These are phyloP conservation scores for Xanthoparmelia taractica DNA, from an alignment of 495 filamentous ascomycete genomes.

Conservation along the genomic window DNA sequence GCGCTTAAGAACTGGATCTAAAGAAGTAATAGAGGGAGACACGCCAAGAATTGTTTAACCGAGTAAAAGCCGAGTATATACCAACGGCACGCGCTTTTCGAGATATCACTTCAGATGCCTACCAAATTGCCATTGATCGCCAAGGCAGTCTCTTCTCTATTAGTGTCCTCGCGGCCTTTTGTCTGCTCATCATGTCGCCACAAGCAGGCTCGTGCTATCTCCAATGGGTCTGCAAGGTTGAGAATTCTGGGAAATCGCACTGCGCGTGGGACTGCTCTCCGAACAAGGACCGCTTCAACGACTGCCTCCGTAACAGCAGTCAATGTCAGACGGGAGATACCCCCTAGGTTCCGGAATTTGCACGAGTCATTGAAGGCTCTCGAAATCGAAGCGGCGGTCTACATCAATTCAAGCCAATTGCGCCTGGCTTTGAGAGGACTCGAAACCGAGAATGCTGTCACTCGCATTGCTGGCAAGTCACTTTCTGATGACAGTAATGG, in stretches of 20 bases:
- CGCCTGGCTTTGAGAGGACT: conserved; percentile 74
- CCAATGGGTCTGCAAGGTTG: neutral
- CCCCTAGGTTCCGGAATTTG: conserved; percentile 39
- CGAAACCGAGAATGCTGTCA: conserved; percentile 54
- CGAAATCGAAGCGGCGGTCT: conserved; percentile 51
- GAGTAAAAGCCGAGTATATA: neutral
- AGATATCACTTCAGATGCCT: conserved; percentile 8
- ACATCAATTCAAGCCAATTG: conserved; percentile 67
- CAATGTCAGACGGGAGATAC: conserved; percentile 24
- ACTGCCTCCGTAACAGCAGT: conserved; percentile 27
- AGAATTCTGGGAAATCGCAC: neutral
- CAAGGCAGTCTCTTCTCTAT: neutral
- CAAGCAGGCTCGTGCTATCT: neutral
- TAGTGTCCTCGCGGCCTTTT: neutral
- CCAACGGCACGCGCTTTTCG: neutral
- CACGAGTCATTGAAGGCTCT: conserved; percentile 55
- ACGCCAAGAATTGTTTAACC: neutral
- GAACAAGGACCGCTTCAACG: conserved; percentile 22
- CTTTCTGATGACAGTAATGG: neutral
- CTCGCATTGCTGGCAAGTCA: conserved; percentile 56
- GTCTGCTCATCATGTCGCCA: conserved; percentile 4
- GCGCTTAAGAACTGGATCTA: neutral
- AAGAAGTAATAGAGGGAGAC: too few species aligned
- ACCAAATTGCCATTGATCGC: neutral
- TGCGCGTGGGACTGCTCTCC: neutral